A percentile compares a stretch with the other conserved stretches of the same genome.
phyloP scores from a whole-genome alignment of 257 asterid genomes.

The Petunia secreta region DNA sequence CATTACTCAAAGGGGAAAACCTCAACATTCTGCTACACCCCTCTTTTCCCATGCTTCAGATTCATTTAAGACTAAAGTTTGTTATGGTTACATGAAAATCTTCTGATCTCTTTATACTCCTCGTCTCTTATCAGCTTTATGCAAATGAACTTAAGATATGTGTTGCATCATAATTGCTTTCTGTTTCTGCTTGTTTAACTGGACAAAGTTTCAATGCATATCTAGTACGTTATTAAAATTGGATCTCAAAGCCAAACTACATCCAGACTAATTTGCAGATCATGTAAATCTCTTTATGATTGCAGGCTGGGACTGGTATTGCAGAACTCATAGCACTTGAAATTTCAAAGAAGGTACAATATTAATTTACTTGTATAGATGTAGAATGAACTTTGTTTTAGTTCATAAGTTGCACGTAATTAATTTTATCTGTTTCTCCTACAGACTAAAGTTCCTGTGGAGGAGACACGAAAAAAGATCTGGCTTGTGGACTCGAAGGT shows the following conservation, averaged over 20 bases:
- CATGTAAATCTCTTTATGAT: slow-evolving; percentile 25
- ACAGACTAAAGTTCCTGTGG: slow-evolving; percentile 64
- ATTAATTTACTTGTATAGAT: neutral
- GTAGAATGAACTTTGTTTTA: neutral
- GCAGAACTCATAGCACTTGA: slow-evolving; percentile 99
- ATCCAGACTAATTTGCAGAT: neutral
- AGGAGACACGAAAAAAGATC: slow-evolving; percentile 77
- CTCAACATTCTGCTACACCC: neutral
- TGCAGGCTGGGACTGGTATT: slow-evolving; percentile 99
- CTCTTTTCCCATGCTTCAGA: neutral
- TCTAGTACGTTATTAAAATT: neutral
- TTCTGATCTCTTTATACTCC: neutral
- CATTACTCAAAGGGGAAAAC: neutral
- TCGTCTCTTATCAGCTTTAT: neutral
- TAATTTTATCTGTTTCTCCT: neutral
- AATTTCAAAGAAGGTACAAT: slow-evolving; percentile 75
- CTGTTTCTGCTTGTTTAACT: neutral
- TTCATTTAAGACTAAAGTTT: neutral
- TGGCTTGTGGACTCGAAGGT: slow-evolving; percentile 99
- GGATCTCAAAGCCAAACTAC: neutral
- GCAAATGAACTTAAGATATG: neutral
- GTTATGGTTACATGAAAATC: neutral
- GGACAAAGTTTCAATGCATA: neutral
- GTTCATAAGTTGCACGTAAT: neutral
- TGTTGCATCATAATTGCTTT: neutral